Conservation (phyloP, 1,284 basidiomycete species). For the Moesziomyces parantarcticus region DNA sequence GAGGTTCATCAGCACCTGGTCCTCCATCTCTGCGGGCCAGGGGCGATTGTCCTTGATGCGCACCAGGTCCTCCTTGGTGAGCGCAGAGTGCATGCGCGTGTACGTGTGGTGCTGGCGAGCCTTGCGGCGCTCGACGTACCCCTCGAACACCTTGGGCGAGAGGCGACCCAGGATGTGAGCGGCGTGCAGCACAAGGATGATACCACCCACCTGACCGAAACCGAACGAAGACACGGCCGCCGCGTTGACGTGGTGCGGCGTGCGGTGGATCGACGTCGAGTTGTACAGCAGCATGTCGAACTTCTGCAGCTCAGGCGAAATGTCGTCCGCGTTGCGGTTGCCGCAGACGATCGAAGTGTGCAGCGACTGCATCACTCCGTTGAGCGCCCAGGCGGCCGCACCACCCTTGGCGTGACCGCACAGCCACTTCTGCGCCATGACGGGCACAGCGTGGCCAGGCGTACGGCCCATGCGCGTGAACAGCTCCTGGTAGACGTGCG, state of each 20-base stretch:
- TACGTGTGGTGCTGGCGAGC: conserved; percentile 60
- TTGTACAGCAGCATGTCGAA: conserved; percentile 95
- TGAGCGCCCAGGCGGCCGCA: conserved; percentile 94
- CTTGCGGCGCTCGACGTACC: conserved; percentile 73
- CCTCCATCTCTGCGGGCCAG: conserved; percentile 87
- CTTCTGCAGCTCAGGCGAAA: conserved; percentile 89
- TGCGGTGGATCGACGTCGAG: conserved; percentile 81
- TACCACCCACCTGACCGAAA: conserved; percentile 94
- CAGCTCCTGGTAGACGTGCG: conserved; percentile 93
- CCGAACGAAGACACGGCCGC: conserved; percentile 85
- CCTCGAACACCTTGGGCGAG: conserved; percentile 78
- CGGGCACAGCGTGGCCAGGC: conserved; percentile 91
- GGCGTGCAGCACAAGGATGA: conserved; percentile 87
- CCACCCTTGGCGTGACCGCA: conserved; percentile 65
- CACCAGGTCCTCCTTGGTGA: conserved; percentile 71
- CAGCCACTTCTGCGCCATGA: conserved; percentile 94
- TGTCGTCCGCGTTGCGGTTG: conserved; percentile 81
- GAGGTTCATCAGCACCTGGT: conserved; percentile 89
- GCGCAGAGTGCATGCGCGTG: conserved; percentile 61
- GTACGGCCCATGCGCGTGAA: conserved; percentile 88
- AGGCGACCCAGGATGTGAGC: conserved; percentile 88
- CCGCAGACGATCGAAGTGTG: conserved; percentile 91
- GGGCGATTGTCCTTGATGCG: conserved; percentile 95
- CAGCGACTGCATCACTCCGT: conserved; percentile 88
- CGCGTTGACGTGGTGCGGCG: conserved; percentile 60